phyloP scores from a whole-genome alignment of 495 filamentous ascomycete genomes.

The Articulospora tetracladia region DNA sequence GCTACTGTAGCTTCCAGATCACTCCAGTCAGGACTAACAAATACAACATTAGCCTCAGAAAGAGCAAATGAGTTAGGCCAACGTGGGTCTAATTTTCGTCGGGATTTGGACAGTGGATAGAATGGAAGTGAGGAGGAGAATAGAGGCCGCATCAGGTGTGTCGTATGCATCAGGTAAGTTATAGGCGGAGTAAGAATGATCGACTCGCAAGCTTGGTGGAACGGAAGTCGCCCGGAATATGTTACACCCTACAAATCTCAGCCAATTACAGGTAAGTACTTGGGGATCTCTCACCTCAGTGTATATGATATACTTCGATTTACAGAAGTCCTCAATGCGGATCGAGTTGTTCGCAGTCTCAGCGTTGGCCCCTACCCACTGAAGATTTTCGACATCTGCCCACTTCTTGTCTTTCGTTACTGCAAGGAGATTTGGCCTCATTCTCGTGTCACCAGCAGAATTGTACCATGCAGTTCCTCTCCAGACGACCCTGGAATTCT shows the following conservation, averaged over 20 bases:
- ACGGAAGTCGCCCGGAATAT: slow-evolving; percentile 53
- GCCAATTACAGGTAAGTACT: neutral
- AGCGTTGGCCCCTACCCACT: slow-evolving; percentile 28
- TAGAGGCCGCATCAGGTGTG: slow-evolving; percentile 40
- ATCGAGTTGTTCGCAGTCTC: slow-evolving; percentile 32
- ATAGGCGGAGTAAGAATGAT: slow-evolving; percentile 45
- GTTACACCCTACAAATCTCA: slow-evolving; percentile 39
- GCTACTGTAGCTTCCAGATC: slow-evolving; percentile 41
- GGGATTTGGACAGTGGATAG: neutral
- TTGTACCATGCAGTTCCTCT: slow-evolving; percentile 56
- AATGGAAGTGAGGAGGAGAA: slow-evolving; percentile 33
- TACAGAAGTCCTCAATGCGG: slow-evolving; percentile 44
- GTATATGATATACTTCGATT: slow-evolving; percentile 50
- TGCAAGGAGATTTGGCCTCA: slow-evolving; percentile 41
- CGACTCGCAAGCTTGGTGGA: slow-evolving; percentile 45
- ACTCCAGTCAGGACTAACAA: slow-evolving; percentile 48
- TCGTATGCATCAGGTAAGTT: slow-evolving; percentile 46
- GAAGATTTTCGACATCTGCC: slow-evolving; percentile 47
- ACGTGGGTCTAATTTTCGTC: slow-evolving; percentile 5
- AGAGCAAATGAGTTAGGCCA: slow-evolving; percentile 37
- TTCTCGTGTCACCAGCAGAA: slow-evolving; percentile 33
- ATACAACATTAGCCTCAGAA: slow-evolving; percentile 45
- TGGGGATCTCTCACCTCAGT: slow-evolving; percentile 38
- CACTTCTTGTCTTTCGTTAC: slow-evolving; percentile 34
- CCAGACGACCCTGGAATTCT: slow-evolving; percentile 67